Evolutionary conservation across 1,284 basidiomycete genomes (phyloP), one percentile per base, ranked within the genome.

Genomic region (Anthracocystis panici-leucophaei): DNA sequence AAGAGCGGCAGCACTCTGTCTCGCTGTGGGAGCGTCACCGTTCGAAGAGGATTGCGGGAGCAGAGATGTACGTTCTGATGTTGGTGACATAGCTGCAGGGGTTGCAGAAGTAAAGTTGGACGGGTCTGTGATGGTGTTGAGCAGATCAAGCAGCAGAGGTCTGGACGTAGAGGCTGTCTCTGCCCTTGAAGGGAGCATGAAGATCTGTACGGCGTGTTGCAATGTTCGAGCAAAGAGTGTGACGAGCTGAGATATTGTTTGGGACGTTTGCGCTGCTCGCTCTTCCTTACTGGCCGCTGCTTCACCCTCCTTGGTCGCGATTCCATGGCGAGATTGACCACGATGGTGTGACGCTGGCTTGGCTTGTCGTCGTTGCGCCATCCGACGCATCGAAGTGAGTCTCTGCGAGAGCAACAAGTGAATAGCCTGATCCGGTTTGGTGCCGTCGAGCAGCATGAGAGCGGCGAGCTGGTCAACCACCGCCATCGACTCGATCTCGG

Each of bases 381-480:
- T 61, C 3, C 60, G 62, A 10, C 58, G 56, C 60, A 75, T 53
- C 5, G 70, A 46, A 11, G 62, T 62, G 20, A 70, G 53, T 38
- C 75, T 42, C 35, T 77, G 75, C n/a, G 75, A 69, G 11, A 77
- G 66, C 9, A 77, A 38, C 21, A 67, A 48, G 16, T 64, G 50
- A 16, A 53, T 45, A 11, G 66, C 65, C 21, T 74, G 70, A 21
- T 69, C 66, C 25, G 57, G 33, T n/a, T 60, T 64, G 33, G 51
- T 61, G 1, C 65, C 61, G 41, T 77, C 75, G 38, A 77, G 49
- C n/a, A 77, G 70, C 57, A 70, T 40, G 21, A 77, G 57, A 4
- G 70, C 57, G 21, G 66, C 63, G 20, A 77, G 70, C 55, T 77
- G 75, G 51, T 77, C 75, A 12, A 64, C 63, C 9, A 70, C 66